phyloP scores from a whole-genome alignment of 257 asterid genomes.

The Jaltomata sinuosa region DNA sequence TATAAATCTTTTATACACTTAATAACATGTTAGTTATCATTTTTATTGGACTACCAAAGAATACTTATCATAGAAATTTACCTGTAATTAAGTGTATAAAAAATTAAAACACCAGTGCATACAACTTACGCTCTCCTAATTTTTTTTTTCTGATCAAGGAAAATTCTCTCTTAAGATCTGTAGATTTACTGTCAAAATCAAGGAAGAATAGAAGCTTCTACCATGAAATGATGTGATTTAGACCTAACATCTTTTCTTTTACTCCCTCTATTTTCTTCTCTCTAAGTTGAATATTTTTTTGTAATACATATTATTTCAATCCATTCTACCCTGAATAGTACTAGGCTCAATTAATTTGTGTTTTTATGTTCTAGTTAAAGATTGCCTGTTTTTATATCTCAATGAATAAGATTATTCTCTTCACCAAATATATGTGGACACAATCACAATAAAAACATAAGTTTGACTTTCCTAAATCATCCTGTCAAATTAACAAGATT shows the following conservation, averaged over 20 bases:
- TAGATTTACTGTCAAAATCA: neutral
- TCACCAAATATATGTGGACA: neutral
- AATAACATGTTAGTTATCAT: neutral
- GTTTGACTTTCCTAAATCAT: neutral
- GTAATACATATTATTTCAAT: neutral
- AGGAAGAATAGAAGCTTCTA: neutral
- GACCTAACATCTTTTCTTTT: neutral
- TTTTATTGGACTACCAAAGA: neutral
- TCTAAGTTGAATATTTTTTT: neutral
- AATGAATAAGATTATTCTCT: neutral
- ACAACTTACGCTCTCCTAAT: neutral
- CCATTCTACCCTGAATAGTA: neutral
- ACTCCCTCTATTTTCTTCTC: neutral
- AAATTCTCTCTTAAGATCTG: neutral
- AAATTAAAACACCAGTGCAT: neutral
- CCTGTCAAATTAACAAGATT: neutral
- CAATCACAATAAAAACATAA: neutral
- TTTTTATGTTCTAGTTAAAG: neutral
- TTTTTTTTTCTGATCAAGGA: neutral
- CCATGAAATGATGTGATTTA: neutral
- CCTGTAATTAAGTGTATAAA: neutral
- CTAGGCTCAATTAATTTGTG: neutral
- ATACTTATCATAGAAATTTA: neutral
- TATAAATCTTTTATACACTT: neutral
- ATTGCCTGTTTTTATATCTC: neutral